Evolutionary conservation across 1,139 yeast genomes (phyloP).

Genomic region (Yamadazyma membranifaciens): DNA sequence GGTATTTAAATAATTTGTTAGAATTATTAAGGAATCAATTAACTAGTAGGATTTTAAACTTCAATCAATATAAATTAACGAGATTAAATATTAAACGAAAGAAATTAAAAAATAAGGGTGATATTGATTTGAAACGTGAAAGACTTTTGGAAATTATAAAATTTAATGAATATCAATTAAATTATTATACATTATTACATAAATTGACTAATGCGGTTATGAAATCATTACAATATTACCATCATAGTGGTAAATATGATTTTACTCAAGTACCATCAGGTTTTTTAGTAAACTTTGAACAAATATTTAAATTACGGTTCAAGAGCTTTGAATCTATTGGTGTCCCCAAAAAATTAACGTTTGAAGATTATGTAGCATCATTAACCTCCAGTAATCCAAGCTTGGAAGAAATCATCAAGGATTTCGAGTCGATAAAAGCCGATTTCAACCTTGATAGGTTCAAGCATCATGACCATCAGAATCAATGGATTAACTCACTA

Average conservation of each 20-base stretch:
- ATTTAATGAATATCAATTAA: conserved; percentile 20
- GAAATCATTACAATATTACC: conserved; percentile 23
- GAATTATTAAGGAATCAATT: conserved; percentile 50
- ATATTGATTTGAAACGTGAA: conserved; percentile 39
- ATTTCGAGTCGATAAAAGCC: conserved; percentile 13
- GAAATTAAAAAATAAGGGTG: conserved; percentile 16
- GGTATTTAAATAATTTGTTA: conserved; percentile 60
- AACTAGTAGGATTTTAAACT: conserved; percentile 38
- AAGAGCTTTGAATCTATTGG: conserved; percentile 85
- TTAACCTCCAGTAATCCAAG: conserved; percentile 10
- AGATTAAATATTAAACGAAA: conserved; percentile 46
- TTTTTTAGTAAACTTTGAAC: conserved; percentile 40
- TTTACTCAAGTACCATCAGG: conserved; percentile 32
- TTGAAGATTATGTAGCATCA: conserved; percentile 25
- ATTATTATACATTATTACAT: conserved; percentile 39
- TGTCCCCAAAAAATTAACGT: conserved; percentile 64
- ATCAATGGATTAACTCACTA: conserved; percentile 23
- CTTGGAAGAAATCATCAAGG: conserved; percentile 14
- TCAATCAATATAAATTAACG: conserved; percentile 38
- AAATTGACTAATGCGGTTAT: conserved; percentile 28
- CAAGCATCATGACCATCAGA: conserved; percentile 11
- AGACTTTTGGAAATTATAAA: conserved; percentile 16
- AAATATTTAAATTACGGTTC: conserved; percentile 66
- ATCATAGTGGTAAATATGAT: conserved; percentile 17
- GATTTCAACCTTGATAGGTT: conserved; percentile 11